phyloP scores from a whole-genome alignment of 106 monocot species.

The Allium cepa region DNA sequence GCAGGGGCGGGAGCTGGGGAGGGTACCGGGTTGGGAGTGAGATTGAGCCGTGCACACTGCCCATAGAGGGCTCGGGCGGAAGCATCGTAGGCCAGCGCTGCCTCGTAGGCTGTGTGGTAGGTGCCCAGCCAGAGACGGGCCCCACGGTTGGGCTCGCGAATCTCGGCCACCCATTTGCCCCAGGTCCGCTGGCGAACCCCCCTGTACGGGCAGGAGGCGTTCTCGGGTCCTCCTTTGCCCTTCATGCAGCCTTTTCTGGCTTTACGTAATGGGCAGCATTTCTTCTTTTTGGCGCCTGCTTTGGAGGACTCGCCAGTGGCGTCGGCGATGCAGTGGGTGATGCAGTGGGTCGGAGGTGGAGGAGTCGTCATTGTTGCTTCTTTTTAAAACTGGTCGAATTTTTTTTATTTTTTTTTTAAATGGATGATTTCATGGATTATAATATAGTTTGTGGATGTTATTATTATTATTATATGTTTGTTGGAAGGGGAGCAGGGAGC shows the following conservation, averaged over 20 bases:
- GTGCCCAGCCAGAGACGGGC: constrained; percentile 91
- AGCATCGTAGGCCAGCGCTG: constrained; percentile 69
- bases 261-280: constrained; percentile 45
- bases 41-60: constrained; percentile 63
- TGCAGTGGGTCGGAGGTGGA: not conserved
- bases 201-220: constrained; percentile 46
- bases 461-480: not conserved
- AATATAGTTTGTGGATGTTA: no score
- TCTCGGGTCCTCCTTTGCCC: constrained; percentile 89
- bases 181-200: constrained; percentile 86
- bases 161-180: constrained; percentile 97
- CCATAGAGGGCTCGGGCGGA: constrained; percentile 73
- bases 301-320: no score
- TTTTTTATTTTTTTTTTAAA: no score
- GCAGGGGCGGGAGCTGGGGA: not conserved
- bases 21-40: constrained; percentile 1
- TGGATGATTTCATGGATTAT: no score
- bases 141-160: constrained; percentile 92
- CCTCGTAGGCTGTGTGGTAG: constrained; percentile 61
- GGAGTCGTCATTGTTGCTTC: not conserved
- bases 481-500: not conserved
- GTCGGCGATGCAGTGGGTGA: not conserved
- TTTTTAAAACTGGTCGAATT: no score
- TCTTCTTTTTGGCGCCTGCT: constrained; percentile 6
- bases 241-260: constrained; percentile 94